Base-by-base conservation (phyloP, 345 rosid species). In the Lepidium didymum region DNA sequence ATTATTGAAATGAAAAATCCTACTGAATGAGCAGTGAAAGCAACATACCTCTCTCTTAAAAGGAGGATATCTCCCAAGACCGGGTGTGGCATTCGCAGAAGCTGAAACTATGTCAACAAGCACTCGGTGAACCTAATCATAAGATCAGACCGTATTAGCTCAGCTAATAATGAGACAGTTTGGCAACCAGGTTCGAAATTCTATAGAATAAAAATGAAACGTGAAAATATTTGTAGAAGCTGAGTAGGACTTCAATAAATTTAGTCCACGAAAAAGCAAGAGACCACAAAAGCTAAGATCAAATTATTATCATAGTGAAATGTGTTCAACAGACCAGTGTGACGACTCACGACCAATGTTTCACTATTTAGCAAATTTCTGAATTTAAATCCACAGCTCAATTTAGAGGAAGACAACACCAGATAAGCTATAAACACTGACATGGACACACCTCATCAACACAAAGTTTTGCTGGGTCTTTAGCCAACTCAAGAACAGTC, bases 51-150 rank as follows among this genome's bases (percentile, higher is more conserved):
- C 96, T 85, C 90, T 81, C 82, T 89, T 87, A 61, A 89, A 87
- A 36, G 96, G 87, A 74, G 92, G 92, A 56, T 89, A 89, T 80
- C 92, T 85, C 72, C 91, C 96, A 70, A 89, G 84, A 66, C 92
- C 96, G 25, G 89, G 86, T 31, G 93, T 89, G 23, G 86, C 82
- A 81, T 81, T 89, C 19, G 91, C 93, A 46, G 96, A 55, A 47
- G 96, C 68, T 68, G 89, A 85, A 60, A 89, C 92, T 52, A 87
- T 84, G 78, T 89, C 96, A 59, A 85, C 76, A 73, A 85, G 79
- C 16, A 88, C 88, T 40, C 86, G 81, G 66, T 88, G 92, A 25
- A 88, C 96, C 96, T 88, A 74, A 68, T 56, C n/a, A 70, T 47
- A 63, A 64, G 33, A 45, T 54, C 10, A 71, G 27, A 46, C 13